A percentile compares a stretch with the other conserved stretches of the same genome.
These are phyloP conservation scores for Yamadazyma philogaea DNA, from an alignment of 805 yeast species.

Conservation along the genomic window DNA sequence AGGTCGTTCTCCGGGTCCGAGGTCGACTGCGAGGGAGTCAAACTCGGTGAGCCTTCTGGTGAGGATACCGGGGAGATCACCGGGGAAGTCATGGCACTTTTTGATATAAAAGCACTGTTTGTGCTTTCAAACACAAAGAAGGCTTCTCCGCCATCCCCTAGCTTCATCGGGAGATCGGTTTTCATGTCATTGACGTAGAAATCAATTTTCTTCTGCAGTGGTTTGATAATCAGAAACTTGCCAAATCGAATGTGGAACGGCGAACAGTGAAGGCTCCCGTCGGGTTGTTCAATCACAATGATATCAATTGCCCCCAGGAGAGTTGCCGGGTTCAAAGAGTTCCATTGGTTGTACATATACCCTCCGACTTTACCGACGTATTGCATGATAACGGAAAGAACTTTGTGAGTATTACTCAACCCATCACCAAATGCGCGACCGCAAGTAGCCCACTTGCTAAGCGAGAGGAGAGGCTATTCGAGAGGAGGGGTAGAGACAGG, in stretches of 20 bases:
- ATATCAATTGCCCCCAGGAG: constrained; percentile 96
- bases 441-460: constrained; percentile 1
- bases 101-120: constrained; percentile 62
- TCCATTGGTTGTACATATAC: constrained; percentile 95
- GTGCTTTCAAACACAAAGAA: constrained; percentile 91
- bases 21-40: constrained; percentile 17
- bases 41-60: constrained; percentile 45
- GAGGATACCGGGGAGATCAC: constrained; percentile 67
- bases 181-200: constrained; percentile 79
- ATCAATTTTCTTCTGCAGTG: constrained; percentile 92
- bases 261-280: constrained; percentile 78
- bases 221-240: constrained; percentile 85
- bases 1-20: constrained; percentile 21
- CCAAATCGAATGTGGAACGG: constrained; percentile 98
- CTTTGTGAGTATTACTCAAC: background rate
- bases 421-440: constrained; percentile 1
- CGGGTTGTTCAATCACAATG: constrained; percentile 86
- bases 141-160: constrained; percentile 98
- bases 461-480: background rate
- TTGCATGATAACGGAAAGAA: constrained; percentile 57
- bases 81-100: constrained; percentile 80
- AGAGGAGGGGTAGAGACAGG: background rate
- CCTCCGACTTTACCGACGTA: constrained; percentile 95
- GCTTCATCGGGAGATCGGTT: constrained; percentile 88
- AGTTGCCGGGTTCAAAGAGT: constrained; percentile 93